These are phyloP conservation scores for Castanospermum australe DNA, from an alignment of 306 rosid genomes.

Conservation along the genomic window DNA sequence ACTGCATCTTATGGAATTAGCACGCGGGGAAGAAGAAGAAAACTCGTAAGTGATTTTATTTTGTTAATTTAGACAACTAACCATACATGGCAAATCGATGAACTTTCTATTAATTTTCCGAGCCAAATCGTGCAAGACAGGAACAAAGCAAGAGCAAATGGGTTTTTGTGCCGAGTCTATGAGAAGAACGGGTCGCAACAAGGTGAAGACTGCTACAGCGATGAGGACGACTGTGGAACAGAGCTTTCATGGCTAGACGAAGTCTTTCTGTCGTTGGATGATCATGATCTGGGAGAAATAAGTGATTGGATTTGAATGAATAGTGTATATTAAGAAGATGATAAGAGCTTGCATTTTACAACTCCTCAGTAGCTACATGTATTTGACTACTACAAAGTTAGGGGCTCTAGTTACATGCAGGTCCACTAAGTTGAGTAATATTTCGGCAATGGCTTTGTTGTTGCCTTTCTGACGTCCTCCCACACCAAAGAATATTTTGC, in stretches of 20 bases:
- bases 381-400: not conserved
- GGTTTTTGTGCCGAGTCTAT: slow-evolving; percentile 52
- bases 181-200: slow-evolving; percentile 37
- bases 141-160: slow-evolving; percentile 32
- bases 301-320: not conserved
- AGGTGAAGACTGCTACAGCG: slow-evolving; percentile 21
- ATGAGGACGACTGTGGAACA: slow-evolving; percentile 45
- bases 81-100: not conserved
- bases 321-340: not conserved
- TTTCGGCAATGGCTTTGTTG: not conserved
- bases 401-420: not conserved
- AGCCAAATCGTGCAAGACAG: slow-evolving; percentile 21
- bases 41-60: slow-evolving; percentile 2
- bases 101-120: not conserved
- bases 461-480: not conserved
- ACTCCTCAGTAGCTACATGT: not conserved
- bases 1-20: slow-evolving; percentile 15
- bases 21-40: slow-evolving; percentile 22
- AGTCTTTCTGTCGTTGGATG: slow-evolving; percentile 44
- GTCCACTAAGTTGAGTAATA: not conserved
- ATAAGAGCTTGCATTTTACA: not conserved
- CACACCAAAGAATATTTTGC: slow-evolving; percentile 18
- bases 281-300: slow-evolving; percentile 40
- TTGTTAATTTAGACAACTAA: not conserved
- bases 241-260: slow-evolving; percentile 54